Conservation (phyloP, 257 asterid genomes). For the Prunella vulgaris region DNA sequence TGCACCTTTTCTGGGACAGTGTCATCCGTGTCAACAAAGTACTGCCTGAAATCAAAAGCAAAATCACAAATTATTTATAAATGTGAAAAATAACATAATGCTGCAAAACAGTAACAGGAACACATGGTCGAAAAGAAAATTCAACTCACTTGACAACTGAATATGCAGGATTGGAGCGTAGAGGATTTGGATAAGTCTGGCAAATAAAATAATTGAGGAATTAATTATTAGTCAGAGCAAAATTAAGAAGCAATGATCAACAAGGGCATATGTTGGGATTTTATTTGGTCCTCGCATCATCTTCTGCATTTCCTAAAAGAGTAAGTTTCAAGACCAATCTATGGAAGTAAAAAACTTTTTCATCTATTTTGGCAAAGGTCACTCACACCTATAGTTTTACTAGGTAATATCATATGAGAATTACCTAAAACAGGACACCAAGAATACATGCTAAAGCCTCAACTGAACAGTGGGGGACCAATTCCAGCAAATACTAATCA, state of each 20-base stretch:
- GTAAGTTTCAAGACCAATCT: neutral
- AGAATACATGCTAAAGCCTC: neutral
- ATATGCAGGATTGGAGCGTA: constrained; percentile 57
- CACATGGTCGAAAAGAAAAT: neutral
- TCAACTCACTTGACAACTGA: constrained; percentile 57
- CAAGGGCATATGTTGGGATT: neutral
- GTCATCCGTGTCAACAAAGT: constrained; percentile 58
- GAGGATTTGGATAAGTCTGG: constrained; percentile 58
- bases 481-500: constrained; percentile 7
- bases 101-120: neutral
- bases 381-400: constrained; percentile 4
- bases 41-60: constrained; percentile 45
- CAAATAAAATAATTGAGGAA: neutral
- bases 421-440: neutral
- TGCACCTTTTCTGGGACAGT: constrained; percentile 55
- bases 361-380: neutral
- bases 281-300: constrained; percentile 6
- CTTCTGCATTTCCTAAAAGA: neutral
- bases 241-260: neutral
- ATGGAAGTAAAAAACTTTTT: neutral
- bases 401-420: neutral
- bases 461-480: neutral
- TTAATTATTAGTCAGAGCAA: constrained; percentile 22
- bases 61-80: neutral
- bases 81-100: constrained; percentile 2